Base-by-base conservation (phyloP, 2,329 filamentous ascomycete species). In the Chaetomium sp. region DNA sequence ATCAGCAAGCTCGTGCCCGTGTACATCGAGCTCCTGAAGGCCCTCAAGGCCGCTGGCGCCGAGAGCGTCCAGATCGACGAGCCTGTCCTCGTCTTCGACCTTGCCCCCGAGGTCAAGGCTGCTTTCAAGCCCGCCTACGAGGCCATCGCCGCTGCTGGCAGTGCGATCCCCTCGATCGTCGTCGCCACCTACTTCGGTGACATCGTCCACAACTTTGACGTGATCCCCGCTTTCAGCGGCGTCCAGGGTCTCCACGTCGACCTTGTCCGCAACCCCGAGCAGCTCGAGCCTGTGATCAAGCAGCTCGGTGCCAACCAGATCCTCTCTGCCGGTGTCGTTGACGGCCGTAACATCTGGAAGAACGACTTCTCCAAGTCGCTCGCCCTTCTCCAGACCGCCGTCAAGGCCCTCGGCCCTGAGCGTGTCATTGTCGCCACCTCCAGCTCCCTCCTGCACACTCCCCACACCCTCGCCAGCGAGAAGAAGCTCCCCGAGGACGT, bases 341-440 rank as follows among this genome's bases (percentile, higher is more conserved):
- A 99, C 69, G 94, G 94, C 69, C 91, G 94, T 70, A 99, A 99
- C 84, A 97, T 99, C 82, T 99, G 94, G 94, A 99, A 99, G 89
- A 96, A 91, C 78, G 95, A 97, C 86, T 88, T 96, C 79, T 88
- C 95, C 84, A 85, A 84, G 68, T 91, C 94, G 70, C 95, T 99
- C 64, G 91, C 94, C 80, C 84, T 79, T 62, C 87, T 94, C 60
- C 90, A 97, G 84, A 79, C 84, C 58, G 94, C 92, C 63, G 79
- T 97, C 68, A 89, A 96, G 80, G 83, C 95, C 80, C 85, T 99
- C 62, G 92, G 94, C 78, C 92, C 96, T 82, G 91, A 97, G 66
- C 89, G 94, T 71, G 92, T 99, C 74, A 89, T 99, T 66, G 90
- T 96, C 66, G 89, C 94, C 70, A 96, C 91, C 66, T 97, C 94